phyloP scores from a whole-genome alignment of 2,329 filamentous ascomycete species.

The Cadophora malorum region DNA sequence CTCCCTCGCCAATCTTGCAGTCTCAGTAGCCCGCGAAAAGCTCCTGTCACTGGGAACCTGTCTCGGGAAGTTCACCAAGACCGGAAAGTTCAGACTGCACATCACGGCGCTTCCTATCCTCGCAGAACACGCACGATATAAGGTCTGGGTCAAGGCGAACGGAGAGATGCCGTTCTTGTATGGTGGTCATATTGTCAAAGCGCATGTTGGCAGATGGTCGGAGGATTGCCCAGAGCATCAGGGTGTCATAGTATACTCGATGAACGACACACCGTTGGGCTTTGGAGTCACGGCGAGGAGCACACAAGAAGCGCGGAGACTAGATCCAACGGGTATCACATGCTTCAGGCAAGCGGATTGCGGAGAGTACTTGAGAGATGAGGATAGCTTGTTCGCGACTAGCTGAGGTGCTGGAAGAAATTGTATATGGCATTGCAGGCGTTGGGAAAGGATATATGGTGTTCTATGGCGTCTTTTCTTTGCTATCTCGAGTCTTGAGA shows the following conservation, averaged over 20 bases:
- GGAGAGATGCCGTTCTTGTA: conserved; percentile 98
- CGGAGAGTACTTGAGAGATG: conserved; percentile 92
- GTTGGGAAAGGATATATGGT: conserved; percentile 21
- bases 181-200: conserved; percentile 86
- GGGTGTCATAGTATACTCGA: conserved; percentile 86
- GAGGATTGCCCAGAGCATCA: conserved; percentile 95
- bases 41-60: conserved; percentile 90
- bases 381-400: conserved; percentile 68
- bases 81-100: conserved; percentile 92
- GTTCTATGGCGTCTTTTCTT: conserved; percentile 18
- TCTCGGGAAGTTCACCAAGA: conserved; percentile 93
- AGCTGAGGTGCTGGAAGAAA: conserved; percentile 27
- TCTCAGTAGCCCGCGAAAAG: conserved; percentile 80
- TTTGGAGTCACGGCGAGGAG: conserved; percentile 92
- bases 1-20: conserved; percentile 89
- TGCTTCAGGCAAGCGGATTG: conserved; percentile 93
- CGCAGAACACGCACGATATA: conserved; percentile 89
- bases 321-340: conserved; percentile 90
- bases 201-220: conserved; percentile 78
- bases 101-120: conserved; percentile 88
- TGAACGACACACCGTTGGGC: conserved; percentile 92
- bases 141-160: conserved; percentile 96
- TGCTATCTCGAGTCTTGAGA: not conserved
- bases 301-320: conserved; percentile 79
- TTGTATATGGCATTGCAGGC: conserved; percentile 20